These are phyloP conservation scores for Irpex sp. DNA, from an alignment of 1,284 basidiomycete genomes.

Conservation along the genomic window DNA sequence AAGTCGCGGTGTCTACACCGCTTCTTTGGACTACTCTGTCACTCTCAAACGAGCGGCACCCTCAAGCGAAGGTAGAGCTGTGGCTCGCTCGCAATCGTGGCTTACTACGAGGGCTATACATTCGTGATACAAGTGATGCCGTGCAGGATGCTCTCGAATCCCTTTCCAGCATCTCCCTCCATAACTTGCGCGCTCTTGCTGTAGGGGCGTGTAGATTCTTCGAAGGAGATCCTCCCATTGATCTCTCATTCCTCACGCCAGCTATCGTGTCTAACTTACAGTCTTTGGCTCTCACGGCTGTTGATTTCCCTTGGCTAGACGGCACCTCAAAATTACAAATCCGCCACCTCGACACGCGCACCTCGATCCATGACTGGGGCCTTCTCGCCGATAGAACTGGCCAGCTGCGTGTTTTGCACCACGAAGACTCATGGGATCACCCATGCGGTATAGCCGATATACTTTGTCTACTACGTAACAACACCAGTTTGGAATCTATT, in stretches of 20 bases:
- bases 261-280: constrained; percentile 14
- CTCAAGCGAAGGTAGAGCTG: constrained; percentile 44
- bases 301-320: constrained; percentile 2
- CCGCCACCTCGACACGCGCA: constrained; percentile 11
- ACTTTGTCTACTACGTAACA: constrained; percentile 21
- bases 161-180: constrained; percentile 27
- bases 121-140: constrained; percentile 26
- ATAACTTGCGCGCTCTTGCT: constrained; percentile 16
- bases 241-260: constrained; percentile 14
- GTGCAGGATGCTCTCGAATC: constrained; percentile 16
- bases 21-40: constrained; percentile 56
- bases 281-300: background rate
- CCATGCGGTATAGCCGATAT: constrained; percentile 20
- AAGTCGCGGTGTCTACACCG: constrained; percentile 44
- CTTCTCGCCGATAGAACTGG: no score
- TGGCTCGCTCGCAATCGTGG: constrained; percentile 57
- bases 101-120: constrained; percentile 40
- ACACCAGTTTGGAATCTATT: constrained; percentile 19
- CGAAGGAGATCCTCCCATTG: constrained; percentile 5
- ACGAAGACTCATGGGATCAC: constrained; percentile 5
- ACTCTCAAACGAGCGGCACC: constrained; percentile 39
- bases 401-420: constrained; percentile 18
- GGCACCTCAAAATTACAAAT: constrained; percentile 13
- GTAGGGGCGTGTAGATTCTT: constrained; percentile 6
- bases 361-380: background rate